phyloP scores from a whole-genome alignment of 352 stramenopile species.

The Phytophthora macrochlamydospora region DNA sequence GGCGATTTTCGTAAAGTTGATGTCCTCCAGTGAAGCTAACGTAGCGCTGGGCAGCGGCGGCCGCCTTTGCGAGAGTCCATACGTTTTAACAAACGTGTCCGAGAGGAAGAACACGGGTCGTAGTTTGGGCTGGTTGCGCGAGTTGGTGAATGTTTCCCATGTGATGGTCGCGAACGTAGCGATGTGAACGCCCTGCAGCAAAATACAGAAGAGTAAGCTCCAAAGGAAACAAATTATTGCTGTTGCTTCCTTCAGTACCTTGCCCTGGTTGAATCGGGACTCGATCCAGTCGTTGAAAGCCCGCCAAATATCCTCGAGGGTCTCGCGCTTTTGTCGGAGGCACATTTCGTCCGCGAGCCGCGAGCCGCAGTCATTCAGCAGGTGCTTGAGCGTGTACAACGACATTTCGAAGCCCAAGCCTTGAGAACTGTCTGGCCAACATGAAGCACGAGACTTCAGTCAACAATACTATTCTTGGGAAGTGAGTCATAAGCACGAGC shows the following conservation, averaged over 20 bases:
- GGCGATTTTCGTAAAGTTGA: slow-evolving; percentile 85
- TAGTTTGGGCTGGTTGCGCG: slow-evolving; percentile 62
- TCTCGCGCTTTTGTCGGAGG: slow-evolving; percentile 72
- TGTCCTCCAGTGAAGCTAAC: slow-evolving; percentile 69
- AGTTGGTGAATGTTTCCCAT: slow-evolving; percentile 66
- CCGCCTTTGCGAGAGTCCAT: slow-evolving; percentile 60
- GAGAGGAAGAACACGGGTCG: slow-evolving; percentile 67
- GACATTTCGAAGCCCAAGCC: slow-evolving; percentile 44
- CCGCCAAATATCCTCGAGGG: slow-evolving; percentile 70
- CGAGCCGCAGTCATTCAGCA: slow-evolving; percentile 74
- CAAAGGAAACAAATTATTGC: background rate
- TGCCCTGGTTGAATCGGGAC: slow-evolving; percentile 66
- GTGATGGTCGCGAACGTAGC: slow-evolving; percentile 78
- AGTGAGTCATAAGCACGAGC: too few relatives aligned
- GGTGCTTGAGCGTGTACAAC: slow-evolving; percentile 78
- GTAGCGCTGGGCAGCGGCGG: slow-evolving; percentile 10
- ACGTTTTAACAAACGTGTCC: slow-evolving; percentile 72
- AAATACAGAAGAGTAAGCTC: slow-evolving; percentile 1
- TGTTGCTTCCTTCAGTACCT: slow-evolving; percentile 31
- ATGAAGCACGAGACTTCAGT: background rate
- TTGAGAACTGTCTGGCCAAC: background rate
- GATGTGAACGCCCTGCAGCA: slow-evolving; percentile 64
- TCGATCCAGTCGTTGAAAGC: slow-evolving; percentile 83
- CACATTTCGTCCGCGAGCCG: slow-evolving; percentile 59
- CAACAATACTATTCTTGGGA: background rate